phyloP scores from a whole-genome alignment of 495 filamentous ascomycete species.

The Penicillium samsonianum region DNA sequence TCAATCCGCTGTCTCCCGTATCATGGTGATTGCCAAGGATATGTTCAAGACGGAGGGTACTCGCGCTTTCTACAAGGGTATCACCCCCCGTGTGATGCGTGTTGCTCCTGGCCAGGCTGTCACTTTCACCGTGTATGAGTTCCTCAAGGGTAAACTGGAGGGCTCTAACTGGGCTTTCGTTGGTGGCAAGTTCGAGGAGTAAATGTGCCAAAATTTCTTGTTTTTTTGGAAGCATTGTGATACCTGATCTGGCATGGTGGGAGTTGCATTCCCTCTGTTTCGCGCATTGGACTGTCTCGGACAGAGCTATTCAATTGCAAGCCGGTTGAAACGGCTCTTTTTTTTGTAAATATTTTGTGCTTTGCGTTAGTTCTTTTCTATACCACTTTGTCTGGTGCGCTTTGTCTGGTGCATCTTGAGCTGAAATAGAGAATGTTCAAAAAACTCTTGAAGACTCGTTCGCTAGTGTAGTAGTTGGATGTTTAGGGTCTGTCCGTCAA shows the following conservation, averaged over 20 bases:
- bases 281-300: conserved; percentile 9
- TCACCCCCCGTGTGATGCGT: conserved; percentile 95
- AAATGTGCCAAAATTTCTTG: conserved; percentile 26
- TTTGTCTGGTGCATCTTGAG: conserved; percentile 14
- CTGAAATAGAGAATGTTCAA: conserved; percentile 10
- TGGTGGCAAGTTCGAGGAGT: conserved; percentile 74
- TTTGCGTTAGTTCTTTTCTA: conserved; percentile 28
- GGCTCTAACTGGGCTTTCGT: conserved; percentile 64
- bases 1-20: conserved; percentile 73
- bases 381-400: conserved; percentile 25
- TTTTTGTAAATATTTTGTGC: conserved; percentile 28
- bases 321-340: conserved; percentile 19
- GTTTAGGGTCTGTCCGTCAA: not conserved
- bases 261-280: conserved; percentile 31
- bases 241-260: conserved; percentile 32
- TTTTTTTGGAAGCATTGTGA: conserved; percentile 30
- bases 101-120: conserved; percentile 98
- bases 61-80: conserved; percentile 97
- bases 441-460: not conserved
- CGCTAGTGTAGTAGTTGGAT: not conserved
- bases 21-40: conserved; percentile 74
- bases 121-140: conserved; percentile 98
- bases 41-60: conserved; percentile 98
- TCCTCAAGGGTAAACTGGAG: conserved; percentile 80
- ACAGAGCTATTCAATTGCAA: conserved; percentile 14